Conservation (phyloP, 345 rosid species). For the Gossypium mustelinum region DNA sequence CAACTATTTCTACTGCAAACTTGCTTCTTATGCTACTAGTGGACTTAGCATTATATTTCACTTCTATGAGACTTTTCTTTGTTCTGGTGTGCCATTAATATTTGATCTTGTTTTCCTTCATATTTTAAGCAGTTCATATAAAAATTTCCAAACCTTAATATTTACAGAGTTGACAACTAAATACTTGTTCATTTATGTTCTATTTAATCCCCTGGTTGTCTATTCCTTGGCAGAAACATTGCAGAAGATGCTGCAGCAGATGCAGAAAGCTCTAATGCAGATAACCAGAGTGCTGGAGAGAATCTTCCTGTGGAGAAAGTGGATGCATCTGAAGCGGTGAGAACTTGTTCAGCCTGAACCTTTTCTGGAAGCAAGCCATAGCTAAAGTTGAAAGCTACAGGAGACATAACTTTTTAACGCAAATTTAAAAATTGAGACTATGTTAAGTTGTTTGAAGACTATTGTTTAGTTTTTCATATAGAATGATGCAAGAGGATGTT, state of each 20-base stretch:
- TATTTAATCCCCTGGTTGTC: not conserved
- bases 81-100: not conserved
- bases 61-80: not conserved
- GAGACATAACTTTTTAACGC: not conserved
- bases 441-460: constrained; percentile 7
- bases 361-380: not conserved
- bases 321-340: constrained; percentile 49
- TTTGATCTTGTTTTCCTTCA: not conserved
- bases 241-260: constrained; percentile 50
- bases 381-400: not conserved
- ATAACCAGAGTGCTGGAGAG: constrained; percentile 43
- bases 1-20: not conserved
- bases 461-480: not conserved
- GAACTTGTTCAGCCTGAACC: constrained; percentile 22
- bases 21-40: not conserved
- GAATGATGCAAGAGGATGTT: constrained; percentile 6
- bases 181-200: not conserved
- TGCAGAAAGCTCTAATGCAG: constrained; percentile 52
- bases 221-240: constrained; percentile 46
- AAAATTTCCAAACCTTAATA: not conserved
- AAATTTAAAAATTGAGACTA: not conserved
- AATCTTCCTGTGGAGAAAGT: constrained; percentile 46
- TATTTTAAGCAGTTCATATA: not conserved
- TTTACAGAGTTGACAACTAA: not conserved
- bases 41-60: not conserved